Conservation (phyloP, 345 rosid species). For the Brassica juncea region DNA sequence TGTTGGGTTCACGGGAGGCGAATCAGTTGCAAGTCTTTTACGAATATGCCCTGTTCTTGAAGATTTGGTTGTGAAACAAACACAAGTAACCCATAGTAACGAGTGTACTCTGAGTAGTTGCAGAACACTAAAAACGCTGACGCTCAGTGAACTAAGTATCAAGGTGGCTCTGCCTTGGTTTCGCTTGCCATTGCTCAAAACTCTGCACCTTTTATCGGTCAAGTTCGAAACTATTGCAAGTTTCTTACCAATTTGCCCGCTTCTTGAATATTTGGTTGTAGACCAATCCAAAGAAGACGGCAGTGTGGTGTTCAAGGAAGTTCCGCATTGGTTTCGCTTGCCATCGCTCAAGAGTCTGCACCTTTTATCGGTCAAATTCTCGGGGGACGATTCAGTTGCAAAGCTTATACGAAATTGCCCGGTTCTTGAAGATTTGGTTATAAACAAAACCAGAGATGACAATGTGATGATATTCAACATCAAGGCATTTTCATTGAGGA, state of each 20-base stretch:
- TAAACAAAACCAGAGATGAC: neutral
- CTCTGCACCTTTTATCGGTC: neutral
- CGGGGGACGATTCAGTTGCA: neutral
- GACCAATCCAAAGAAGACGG: neutral
- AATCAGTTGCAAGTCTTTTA: no score
- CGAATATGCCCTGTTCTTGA: neutral
- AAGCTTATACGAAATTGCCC: neutral
- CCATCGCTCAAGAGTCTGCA: constrained; percentile 12
- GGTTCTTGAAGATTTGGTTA: constrained; percentile 5
- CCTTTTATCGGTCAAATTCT: neutral
- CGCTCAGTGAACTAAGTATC: neutral
- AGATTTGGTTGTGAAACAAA: neutral
- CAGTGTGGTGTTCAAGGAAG: neutral
- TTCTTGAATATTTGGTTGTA: constrained; percentile 20
- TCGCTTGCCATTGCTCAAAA: constrained; percentile 5
- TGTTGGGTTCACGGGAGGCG: no score
- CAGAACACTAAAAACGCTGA: neutral
- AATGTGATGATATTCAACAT: neutral
- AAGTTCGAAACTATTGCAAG: neutral
- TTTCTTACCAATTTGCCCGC: neutral
- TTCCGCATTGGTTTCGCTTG: neutral
- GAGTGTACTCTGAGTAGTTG: neutral
- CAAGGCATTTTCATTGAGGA: neutral
- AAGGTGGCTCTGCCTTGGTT: neutral
- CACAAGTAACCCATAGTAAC: neutral